phyloP scores from a whole-genome alignment of 305 asterid species.

The Coffea humblotiana region DNA sequence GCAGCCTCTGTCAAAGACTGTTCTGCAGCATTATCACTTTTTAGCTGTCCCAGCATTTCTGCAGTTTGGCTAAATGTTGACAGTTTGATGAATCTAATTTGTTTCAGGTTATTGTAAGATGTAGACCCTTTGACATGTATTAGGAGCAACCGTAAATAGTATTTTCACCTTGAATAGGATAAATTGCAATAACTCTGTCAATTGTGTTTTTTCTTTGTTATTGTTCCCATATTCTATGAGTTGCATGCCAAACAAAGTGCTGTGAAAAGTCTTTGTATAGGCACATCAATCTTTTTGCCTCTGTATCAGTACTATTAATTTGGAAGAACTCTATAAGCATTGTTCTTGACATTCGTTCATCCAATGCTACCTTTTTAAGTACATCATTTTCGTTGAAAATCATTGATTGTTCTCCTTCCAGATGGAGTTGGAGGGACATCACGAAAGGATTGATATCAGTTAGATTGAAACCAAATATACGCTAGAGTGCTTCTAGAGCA shows the following conservation, averaged over 20 bases:
- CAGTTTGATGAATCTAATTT: no score
- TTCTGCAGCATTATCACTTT: no score
- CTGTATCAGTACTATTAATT: not conserved
- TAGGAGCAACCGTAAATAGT: not conserved
- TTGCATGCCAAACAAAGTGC: not conserved
- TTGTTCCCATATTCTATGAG: not conserved
- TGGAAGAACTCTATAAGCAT: not conserved
- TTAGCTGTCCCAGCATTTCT: no score
- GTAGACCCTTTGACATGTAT: not conserved
- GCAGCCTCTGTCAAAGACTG: no score
- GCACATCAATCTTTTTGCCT: not conserved
- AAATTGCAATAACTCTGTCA: not conserved
- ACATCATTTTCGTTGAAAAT: not conserved
- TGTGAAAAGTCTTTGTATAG: not conserved
- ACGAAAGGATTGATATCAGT: not conserved
- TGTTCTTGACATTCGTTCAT: not conserved
- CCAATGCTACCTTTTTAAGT: fast-evolving
- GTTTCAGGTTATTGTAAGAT: not conserved
- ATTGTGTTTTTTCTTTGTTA: not conserved
- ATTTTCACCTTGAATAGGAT: slow-evolving; percentile 6
- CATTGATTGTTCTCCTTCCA: not conserved
- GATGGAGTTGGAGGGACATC: not conserved
- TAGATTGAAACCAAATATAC: not conserved
- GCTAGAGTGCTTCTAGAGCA: not conserved
- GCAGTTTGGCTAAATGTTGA: no score